Base-by-base conservation (phyloP, 2,329 filamentous ascomycete species). In the Pseudocercospora eumusae region DNA sequence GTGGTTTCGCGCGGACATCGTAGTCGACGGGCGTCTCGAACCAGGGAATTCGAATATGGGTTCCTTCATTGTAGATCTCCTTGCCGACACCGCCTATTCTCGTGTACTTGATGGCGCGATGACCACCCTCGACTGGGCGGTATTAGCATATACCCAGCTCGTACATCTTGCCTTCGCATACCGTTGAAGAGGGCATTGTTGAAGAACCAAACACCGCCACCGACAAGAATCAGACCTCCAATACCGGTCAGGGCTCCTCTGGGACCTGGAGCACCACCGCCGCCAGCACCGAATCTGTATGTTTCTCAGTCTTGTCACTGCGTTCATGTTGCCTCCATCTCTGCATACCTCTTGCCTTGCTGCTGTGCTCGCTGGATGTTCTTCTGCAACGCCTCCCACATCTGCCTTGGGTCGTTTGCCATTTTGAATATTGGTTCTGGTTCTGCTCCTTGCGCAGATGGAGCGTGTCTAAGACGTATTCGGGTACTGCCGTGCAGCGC, bases 71-170 rank as follows among this genome's bases (percentile, higher is more conserved):
- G 82, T 96, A 99, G 77, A 99, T 99, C 75, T 98, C 92, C 81
- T 93, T 93, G 83, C 91, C 89, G 60, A 99, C 93, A 83, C 95
- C 95, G 73, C 87, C 91, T 79, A 96, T 74, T 56, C 73, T 89
- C 72, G 89, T 92, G 82, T 99, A 99, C 80, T 99, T 99, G 85
- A 99, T 99, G 68, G 95, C 95, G 75, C 95, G 89, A 79, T 98
- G 95, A 81, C 95, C 95, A 88, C 95, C 95, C 75, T 99, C 95
- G 72, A 99, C 95, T 74, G 56, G 27, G 49, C 15, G 2, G 9
- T 27, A 50, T 67, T 55, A 68, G 64, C 13, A 58, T 25, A 15
- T 15, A 18, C 7, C 8, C 21, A 33, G 33, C 10, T 44, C 13
- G 11, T 33, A 20, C 18, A 44, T 20, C 9, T 47, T 15, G 25